Evolutionary conservation across 2,329 filamentous ascomycete species (phyloP).

Genomic region (Massarina eburnea): DNA sequence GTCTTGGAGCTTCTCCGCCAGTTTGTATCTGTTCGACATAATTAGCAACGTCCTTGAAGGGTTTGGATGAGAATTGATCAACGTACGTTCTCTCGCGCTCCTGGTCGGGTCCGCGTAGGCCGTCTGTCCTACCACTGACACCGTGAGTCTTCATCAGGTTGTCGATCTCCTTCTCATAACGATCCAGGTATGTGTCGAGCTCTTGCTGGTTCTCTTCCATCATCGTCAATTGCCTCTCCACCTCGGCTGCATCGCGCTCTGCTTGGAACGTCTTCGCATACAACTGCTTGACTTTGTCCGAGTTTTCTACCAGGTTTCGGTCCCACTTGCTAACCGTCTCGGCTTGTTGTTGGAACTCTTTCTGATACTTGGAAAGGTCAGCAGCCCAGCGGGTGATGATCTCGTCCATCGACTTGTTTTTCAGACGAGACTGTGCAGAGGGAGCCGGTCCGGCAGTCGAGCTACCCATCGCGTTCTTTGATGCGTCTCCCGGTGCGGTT

Average conservation of each 20-base stretch:
- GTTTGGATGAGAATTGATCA: neutral
- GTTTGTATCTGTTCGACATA: conserved; percentile 64
- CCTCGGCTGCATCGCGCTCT: conserved; percentile 87
- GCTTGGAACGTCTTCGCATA: conserved; percentile 92
- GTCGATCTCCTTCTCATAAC: conserved; percentile 90
- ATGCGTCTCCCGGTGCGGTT: conserved; percentile 21
- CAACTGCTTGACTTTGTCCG: conserved; percentile 90
- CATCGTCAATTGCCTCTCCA: conserved; percentile 84
- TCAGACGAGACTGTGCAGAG: conserved; percentile 78
- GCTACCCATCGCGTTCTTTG: conserved; percentile 57
- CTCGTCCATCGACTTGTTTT: conserved; percentile 99
- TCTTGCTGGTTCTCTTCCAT: conserved; percentile 95
- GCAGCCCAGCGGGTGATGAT: conserved; percentile 97
- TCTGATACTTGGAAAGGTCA: conserved; percentile 93
- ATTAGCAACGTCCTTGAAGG: conserved; percentile 23
- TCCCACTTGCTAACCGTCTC: conserved; percentile 89
- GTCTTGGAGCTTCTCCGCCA: conserved; percentile 90
- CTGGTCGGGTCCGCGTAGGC: conserved; percentile 84
- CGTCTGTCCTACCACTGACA: conserved; percentile 62
- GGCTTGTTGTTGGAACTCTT: conserved; percentile 91
- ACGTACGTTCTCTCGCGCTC: conserved; percentile 87
- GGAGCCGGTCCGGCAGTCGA: conserved; percentile 82
- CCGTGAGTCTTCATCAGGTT: conserved; percentile 87
- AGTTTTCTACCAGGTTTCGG: conserved; percentile 86
- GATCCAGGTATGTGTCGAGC: conserved; percentile 81